phyloP scores from a whole-genome alignment of 2,329 filamentous ascomycete genomes.

The Huntiella savannae region DNA sequence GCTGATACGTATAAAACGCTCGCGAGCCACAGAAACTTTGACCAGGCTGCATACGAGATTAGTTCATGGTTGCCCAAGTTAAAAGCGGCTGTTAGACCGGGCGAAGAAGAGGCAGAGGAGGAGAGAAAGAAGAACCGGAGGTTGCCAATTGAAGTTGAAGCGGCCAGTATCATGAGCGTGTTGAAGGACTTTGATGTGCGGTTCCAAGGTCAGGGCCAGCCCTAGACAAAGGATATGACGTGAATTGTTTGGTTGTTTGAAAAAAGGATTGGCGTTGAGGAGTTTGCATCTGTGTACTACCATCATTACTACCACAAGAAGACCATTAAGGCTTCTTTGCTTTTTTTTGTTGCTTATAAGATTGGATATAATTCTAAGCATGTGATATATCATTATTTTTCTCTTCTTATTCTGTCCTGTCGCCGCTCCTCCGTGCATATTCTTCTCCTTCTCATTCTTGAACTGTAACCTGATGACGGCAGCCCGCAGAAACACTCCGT shows the following conservation, averaged over 20 bases:
- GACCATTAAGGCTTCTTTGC: background rate
- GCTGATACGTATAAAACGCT: slow-evolving; percentile 65
- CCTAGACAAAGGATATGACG: background rate
- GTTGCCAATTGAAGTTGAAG: slow-evolving; percentile 58
- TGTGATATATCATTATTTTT: background rate
- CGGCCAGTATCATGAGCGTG: slow-evolving; percentile 72
- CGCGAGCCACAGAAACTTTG: slow-evolving; percentile 57
- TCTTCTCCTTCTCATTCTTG: no score
- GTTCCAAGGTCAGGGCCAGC: slow-evolving; percentile 27
- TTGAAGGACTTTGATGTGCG: slow-evolving; percentile 61
- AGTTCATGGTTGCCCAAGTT: slow-evolving; percentile 59
- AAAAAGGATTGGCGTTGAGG: no score
- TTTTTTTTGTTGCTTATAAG: background rate
- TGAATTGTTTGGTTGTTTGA: no score
- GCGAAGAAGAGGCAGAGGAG: slow-evolving; percentile 11
- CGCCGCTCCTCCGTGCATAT: no score
- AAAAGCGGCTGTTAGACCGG: slow-evolving; percentile 29
- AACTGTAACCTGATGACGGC: no score
- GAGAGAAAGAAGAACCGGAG: slow-evolving; percentile 18
- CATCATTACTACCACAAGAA: no score
- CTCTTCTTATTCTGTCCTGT: background rate
- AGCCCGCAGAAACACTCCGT: no score
- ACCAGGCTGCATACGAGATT: slow-evolving; percentile 53
- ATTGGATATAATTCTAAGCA: background rate
- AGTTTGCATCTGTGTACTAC: no score